Evolutionary conservation across 768 basidiomycete genomes (phyloP).

Genomic region (Tulasnella sp.): DNA sequence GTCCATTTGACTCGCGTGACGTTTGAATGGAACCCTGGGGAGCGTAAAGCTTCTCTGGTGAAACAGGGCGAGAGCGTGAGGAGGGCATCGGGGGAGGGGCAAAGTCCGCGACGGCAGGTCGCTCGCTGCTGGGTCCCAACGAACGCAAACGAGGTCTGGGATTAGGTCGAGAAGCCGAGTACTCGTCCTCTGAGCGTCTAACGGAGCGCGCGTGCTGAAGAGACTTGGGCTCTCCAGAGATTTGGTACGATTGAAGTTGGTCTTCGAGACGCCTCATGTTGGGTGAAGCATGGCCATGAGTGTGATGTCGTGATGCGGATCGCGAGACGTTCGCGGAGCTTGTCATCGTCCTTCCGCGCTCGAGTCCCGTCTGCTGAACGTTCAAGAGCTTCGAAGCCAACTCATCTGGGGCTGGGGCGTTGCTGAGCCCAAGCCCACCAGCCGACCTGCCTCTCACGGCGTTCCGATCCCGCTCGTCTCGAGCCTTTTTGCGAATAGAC

Average conservation of each 20-base stretch:
- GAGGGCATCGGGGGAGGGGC: neutral
- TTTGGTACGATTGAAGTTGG: neutral
- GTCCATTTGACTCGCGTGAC: conserved; percentile 6
- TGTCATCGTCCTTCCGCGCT: neutral
- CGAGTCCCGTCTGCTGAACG: neutral
- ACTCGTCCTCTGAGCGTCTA: neutral
- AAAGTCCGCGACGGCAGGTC: neutral
- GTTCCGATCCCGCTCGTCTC: conserved; percentile 53
- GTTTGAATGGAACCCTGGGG: neutral
- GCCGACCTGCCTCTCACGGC: conserved; percentile 18
- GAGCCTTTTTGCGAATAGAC: conserved; percentile 68
- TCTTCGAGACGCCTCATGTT: conserved; percentile 1
- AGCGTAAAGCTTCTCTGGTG: neutral
- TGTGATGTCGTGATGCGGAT: neutral
- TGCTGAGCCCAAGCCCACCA: conserved; percentile 29
- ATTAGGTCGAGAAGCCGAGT: neutral
- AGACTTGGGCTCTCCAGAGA: neutral
- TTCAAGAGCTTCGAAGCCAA: conserved; percentile 33
- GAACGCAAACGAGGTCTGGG: conserved; percentile 7
- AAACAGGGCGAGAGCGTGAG: neutral
- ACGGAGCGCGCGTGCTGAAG: conserved; percentile 10
- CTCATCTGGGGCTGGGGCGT: conserved; percentile 32
- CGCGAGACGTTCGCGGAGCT: neutral
- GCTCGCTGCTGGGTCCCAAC: conserved; percentile 21
- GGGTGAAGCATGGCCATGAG: neutral